Evolutionary conservation across 495 filamentous ascomycete genomes (phyloP), one percentile per base, ranked within the genome.

Genomic region (Talaromyces trachyspermus): DNA sequence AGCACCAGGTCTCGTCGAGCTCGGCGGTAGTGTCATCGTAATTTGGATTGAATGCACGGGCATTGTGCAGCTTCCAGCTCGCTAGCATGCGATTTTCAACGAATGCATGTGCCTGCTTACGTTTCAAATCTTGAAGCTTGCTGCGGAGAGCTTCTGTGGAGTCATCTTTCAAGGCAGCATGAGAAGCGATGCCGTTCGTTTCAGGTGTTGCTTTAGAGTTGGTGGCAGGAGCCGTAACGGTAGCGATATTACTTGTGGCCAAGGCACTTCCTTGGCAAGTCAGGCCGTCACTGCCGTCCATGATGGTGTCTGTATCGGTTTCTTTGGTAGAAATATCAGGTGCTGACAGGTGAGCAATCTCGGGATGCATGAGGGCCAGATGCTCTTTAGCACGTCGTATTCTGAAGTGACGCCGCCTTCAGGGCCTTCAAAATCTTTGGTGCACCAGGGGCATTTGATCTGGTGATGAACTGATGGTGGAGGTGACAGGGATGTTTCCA

Each of bases 51-150:
- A 77, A 74, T 0, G 55, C 75, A 43, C 61, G 62, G 15, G 70
- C 62, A 46, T 69, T 75, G 49, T 79, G 74, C 17, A 75, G 71
- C 5, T 65, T 85, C 57, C 81, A 86, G 49, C 63, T 75, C 50
- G 65, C 77, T 30, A 68, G 74, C 50, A 83, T 75, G 60, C 77
- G 80, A 23, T 80, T 74, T 51, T 77, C 53, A 69, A 79, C 57
- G 63, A 77, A 74, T 62, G 76, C 46, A 58, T 77, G 51, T 63
- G 78, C 46, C 59, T 77, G 24, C 54, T 69, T 25, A 60, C 61
- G 46, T 59, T 54, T 56, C 11, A 58, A 54, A 20, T 55, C 55
- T 33, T 60, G 53, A 2, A 59, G 54, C n/a, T 64, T 63, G 20
- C 62, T 68, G 14, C 59, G 59, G 14, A 66, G 52, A 32, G 51